A percentile compares a stretch with the other conserved stretches of the same genome.
Conservation (phyloP, 768 basidiomycete species). For the Mycena leptocephala region DNA sequence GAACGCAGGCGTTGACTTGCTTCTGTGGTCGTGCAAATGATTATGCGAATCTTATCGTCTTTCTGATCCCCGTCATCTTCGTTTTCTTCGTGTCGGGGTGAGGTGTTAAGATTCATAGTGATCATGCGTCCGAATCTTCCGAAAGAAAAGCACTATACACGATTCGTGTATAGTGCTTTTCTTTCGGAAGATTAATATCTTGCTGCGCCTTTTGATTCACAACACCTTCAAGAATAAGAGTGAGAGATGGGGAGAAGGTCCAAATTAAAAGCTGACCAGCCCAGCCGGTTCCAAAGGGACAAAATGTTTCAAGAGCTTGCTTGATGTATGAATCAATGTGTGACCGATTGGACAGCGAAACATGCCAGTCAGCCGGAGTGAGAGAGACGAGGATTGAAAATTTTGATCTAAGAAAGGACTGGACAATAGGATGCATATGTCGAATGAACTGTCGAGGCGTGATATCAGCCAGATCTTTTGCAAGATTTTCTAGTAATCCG, state of each 20-base stretch:
- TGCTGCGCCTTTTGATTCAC: not conserved
- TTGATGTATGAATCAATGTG: not conserved
- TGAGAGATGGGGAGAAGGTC: not conserved
- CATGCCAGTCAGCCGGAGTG: constrained; percentile 36
- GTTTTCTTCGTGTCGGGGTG: not conserved
- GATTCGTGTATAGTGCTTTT: no score
- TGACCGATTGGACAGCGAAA: not conserved
- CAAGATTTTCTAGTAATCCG: constrained; percentile 24
- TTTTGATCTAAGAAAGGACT: constrained; percentile 24
- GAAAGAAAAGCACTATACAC: no score
- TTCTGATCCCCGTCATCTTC: not conserved
- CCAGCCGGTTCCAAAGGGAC: constrained; percentile 1
- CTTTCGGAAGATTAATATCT: not conserved
- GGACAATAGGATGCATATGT: constrained; percentile 39
- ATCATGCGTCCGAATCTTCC: no score
- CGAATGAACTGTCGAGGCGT: constrained; percentile 42
- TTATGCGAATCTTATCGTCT: not conserved
- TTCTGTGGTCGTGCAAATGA: not conserved
- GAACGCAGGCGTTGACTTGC: not conserved
- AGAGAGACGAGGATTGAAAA: constrained; percentile 32
- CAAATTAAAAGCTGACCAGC: not conserved
- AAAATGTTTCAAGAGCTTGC: not conserved
- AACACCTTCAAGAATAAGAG: not conserved
- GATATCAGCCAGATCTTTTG: constrained; percentile 40
- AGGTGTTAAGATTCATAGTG: no score